A percentile compares a stretch with the other conserved stretches of the same genome.
These are phyloP conservation scores for Candida gigantensis DNA, from an alignment of 1,139 yeast genomes.

Conservation along the genomic window DNA sequence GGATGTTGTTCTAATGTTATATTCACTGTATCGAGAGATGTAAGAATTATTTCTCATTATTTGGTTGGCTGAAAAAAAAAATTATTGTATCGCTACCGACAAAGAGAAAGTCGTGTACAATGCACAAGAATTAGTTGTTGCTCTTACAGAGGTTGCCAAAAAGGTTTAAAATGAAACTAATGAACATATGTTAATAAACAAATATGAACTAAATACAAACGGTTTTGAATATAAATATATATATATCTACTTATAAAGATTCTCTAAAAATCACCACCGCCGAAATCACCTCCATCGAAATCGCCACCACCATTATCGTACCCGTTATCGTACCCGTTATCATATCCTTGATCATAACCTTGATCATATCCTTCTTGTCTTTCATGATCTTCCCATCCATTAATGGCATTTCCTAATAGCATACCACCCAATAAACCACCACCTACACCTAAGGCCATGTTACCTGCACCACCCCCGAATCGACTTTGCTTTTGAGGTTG, in stretches of 20 bases:
- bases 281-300: conserved; percentile 27
- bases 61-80: conserved; percentile 17
- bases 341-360: conserved; percentile 34
- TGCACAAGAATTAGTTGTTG: no score
- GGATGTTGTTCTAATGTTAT: no score
- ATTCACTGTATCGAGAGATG: no score
- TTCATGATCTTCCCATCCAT: conserved; percentile 27
- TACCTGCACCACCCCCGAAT: conserved; percentile 30
- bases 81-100: no score
- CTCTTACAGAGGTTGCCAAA: no score
- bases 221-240: no score
- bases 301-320: conserved; percentile 27
- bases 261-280: conserved; percentile 20
- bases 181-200: no score
- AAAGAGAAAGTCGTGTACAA: neutral
- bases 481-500: conserved; percentile 20
- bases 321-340: conserved; percentile 25
- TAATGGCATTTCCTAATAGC: conserved; percentile 50
- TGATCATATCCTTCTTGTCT: conserved; percentile 31
- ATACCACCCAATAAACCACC: conserved; percentile 81
- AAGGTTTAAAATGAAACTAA: no score
- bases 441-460: conserved; percentile 72
- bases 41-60: conserved; percentile 11
- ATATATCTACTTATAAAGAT: neutral
- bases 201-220: no score